Percentiles rank a stretch among this genome's conserved stretches.
These are phyloP conservation scores for Chalciporus chontae DNA, from an alignment of 768 basidiomycete species.

Conservation along the genomic window DNA sequence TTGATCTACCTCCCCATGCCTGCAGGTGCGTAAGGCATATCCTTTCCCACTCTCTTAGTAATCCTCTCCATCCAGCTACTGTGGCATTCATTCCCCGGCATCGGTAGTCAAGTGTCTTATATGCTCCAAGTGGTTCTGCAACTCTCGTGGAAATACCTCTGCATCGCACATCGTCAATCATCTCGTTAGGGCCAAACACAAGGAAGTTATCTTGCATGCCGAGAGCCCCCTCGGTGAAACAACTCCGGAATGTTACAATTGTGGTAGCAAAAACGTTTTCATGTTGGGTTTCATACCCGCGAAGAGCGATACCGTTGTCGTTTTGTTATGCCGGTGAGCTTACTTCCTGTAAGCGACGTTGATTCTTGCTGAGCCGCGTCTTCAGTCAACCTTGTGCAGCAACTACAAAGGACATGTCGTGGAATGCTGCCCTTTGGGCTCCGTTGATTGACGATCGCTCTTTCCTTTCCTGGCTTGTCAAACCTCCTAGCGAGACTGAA, in stretches of 20 bases:
- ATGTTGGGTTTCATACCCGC: conserved; percentile 99
- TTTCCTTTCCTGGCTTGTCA: conserved; percentile 99
- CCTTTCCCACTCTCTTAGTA: conserved; percentile 5
- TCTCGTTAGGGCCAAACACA: conserved; percentile 97
- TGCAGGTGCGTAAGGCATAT: conserved; percentile 68
- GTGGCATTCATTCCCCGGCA: conserved; percentile 95
- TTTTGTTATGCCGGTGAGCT: conserved; percentile 87
- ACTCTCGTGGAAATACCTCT: conserved; percentile 95
- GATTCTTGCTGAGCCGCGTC: neutral
- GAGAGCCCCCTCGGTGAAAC: conserved; percentile 97
- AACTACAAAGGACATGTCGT: conserved; percentile 95
- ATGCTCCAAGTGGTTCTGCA: conserved; percentile 97
- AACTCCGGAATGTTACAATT: conserved; percentile 98
- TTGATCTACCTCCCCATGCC: conserved; percentile 88
- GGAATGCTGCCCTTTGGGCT: conserved; percentile 98
- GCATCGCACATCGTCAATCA: conserved; percentile 99
- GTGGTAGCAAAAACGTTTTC: conserved; percentile 98
- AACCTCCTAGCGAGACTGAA: conserved; percentile 94
- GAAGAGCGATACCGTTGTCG: conserved; percentile 98
- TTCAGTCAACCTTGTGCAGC: conserved; percentile 95
- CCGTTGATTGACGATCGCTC: conserved; percentile 98
- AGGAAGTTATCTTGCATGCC: conserved; percentile 95
- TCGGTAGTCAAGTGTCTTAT: conserved; percentile 94
- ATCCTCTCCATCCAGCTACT: conserved; percentile 61
- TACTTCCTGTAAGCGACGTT: neutral